Evolutionary conservation across 768 basidiomycete genomes (phyloP), one percentile per base, ranked within the genome.

Genomic region (Lanmaoa pseudosensibilis): DNA sequence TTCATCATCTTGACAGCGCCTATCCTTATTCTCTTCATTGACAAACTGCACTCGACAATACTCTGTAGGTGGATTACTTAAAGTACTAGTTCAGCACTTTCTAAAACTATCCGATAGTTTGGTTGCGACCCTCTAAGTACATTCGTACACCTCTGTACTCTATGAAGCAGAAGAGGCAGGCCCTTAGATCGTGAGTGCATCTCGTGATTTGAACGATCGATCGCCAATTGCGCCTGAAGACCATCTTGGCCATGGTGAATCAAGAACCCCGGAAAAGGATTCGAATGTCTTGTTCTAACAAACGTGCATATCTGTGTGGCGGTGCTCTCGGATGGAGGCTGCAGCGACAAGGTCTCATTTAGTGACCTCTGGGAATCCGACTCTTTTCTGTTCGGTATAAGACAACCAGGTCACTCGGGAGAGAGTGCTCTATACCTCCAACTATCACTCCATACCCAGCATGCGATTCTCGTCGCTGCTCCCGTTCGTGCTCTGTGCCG

Each of bases 61-160:
- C 78, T 96, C 59, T 94, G 90, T 92, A 76, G 67, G 90, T 82
- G 47, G 46, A 27, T n/a, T n/a, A n/a, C n/a, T 44, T 37, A 2
- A 40, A 54, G 38, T 48, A 12, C 33, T 16, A 32, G 39, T 21
- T 12, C 1, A 6, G 36, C 51, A 37, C 55, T 21, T 49, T 33
- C 55, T 65, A 12, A 56, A 19, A 55, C 44, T 58, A 60, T 11
- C 62, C 39, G 16, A 11, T 54, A 93, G 90, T 98, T 80, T 98
- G 97, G 95, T 81, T 98, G 46, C 88, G 92, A 43, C 93, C 93
- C 3, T 93, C 91, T 45, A 94, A 93, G 75, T 94, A 95, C 73
- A 96, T 96, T 58, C 88, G 93, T 37, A 80, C 94, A 21, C 94
- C 94, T 12, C 79, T 98, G 55, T 98, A 94, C 80, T 94, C 92